Evolutionary conservation across 768 basidiomycete species (phyloP).

Genomic region (Candolleomyces efflorescens): DNA sequence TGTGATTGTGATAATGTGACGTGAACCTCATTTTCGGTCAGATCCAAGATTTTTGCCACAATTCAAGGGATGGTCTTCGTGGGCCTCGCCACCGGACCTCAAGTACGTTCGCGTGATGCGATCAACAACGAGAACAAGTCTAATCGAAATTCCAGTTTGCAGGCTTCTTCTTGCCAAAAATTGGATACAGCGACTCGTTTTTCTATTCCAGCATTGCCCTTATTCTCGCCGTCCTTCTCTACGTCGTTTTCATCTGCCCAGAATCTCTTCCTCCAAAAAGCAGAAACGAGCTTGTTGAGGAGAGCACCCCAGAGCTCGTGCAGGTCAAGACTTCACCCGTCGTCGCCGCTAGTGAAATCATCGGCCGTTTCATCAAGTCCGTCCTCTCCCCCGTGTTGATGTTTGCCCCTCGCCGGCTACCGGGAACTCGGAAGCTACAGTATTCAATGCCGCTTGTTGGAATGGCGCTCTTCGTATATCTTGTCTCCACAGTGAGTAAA

Average conservation of each 20-base stretch:
- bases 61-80: conserved; percentile 74
- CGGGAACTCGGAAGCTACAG: conserved; percentile 45
- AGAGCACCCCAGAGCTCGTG: conserved; percentile 16
- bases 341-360: conserved; percentile 19
- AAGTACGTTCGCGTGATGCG: conserved; percentile 38
- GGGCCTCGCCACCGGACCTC: conserved; percentile 77
- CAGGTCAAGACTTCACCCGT: conserved; percentile 28
- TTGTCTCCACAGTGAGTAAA: conserved; percentile 57
- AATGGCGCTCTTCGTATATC: conserved; percentile 55
- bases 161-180: conserved; percentile 52
- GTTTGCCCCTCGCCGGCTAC: conserved; percentile 55
- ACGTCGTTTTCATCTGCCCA: conserved; percentile 44
- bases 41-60: conserved; percentile 53
- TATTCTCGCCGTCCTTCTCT: conserved; percentile 31
- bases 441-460: conserved; percentile 75
- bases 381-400: conserved; percentile 65
- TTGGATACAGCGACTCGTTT: conserved; percentile 45
- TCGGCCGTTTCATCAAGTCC: conserved; percentile 30
- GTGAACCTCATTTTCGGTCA: conserved; percentile 8
- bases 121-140: not conserved
- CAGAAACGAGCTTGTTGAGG: not conserved
- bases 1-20: conserved; percentile 1
- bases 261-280: conserved; percentile 40
- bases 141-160: conserved; percentile 26
- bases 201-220: conserved; percentile 43